Evolutionary conservation across 108 stramenopile genomes (phyloP).

Genomic region (Cylindrotheca fusiformis): DNA sequence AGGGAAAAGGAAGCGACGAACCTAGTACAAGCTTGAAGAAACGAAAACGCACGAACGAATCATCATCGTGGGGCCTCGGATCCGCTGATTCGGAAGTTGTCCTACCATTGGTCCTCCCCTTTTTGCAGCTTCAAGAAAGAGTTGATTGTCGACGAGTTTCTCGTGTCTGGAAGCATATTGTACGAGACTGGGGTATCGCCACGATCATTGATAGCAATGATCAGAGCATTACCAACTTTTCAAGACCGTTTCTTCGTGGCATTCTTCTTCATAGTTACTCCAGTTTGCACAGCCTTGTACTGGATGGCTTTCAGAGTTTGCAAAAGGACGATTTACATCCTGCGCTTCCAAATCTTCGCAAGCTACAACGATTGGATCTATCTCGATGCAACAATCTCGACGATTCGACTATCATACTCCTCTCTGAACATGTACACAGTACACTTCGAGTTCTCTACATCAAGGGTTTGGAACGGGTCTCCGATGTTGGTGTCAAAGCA

Average conservation of each 20-base stretch:
- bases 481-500: conserved; percentile 47
- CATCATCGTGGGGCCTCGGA: conserved; percentile 26
- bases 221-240: conserved; percentile 2
- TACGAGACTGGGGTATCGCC: conserved; percentile 49
- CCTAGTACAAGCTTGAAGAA: not conserved
- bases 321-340: conserved; percentile 44
- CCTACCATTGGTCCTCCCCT: conserved; percentile 52
- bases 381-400: conserved; percentile 49
- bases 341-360: conserved; percentile 46
- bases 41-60: not conserved
- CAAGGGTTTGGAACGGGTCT: conserved; percentile 43
- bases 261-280: conserved; percentile 44
- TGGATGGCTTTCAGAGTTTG: conserved; percentile 46
- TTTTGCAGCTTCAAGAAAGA: conserved; percentile 39
- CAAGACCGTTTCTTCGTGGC: conserved; percentile 36
- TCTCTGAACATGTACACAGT: conserved; percentile 27
- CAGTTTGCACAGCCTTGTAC: conserved; percentile 46
- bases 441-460: conserved; percentile 61
- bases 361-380: conserved; percentile 47
- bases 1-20: not conserved
- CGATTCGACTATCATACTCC: conserved; percentile 48
- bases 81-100: conserved; percentile 46
- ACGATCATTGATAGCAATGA: conserved; percentile 49
- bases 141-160: conserved; percentile 51
- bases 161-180: conserved; percentile 39